phyloP scores from a whole-genome alignment of 805 yeast genomes.

The Myxozyma geophila region DNA sequence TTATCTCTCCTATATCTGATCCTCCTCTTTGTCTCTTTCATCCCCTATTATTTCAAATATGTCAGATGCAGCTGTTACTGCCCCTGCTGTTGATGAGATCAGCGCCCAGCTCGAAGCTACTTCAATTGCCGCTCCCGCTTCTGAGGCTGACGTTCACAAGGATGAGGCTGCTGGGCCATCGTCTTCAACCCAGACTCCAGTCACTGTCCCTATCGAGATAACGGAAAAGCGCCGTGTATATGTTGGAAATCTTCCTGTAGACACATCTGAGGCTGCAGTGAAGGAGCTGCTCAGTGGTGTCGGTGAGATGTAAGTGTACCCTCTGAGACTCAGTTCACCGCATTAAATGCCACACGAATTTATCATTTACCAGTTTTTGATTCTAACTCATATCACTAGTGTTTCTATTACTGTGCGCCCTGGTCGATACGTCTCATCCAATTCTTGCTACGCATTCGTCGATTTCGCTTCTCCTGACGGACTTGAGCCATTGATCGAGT shows the following conservation, averaged over 20 bases:
- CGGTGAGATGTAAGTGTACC: constrained; percentile 52
- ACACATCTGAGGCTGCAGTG: constrained; percentile 60
- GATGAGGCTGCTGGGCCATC: not conserved
- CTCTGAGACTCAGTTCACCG: not conserved
- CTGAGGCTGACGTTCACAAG: constrained; percentile 10
- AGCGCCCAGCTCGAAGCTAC: constrained; percentile 20
- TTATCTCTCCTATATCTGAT: not conserved
- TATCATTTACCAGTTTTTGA: not conserved
- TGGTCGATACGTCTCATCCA: constrained; percentile 8
- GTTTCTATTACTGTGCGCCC: constrained; percentile 19
- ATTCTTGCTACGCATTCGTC: constrained; percentile 65
- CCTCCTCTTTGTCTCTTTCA: not conserved
- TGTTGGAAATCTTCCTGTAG: constrained; percentile 59
- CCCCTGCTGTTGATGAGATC: constrained; percentile 14
- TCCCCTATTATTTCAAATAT: not conserved
- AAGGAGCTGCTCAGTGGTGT: constrained; percentile 49
- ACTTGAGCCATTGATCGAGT: constrained; percentile 51
- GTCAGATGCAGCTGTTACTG: constrained; percentile 14
- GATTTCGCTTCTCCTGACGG: constrained; percentile 51
- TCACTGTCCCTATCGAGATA: constrained; percentile 29
- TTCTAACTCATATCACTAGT: constrained; percentile 16
- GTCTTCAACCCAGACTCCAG: constrained; percentile 6
- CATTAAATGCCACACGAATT: not conserved
- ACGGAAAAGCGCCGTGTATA: constrained; percentile 50
- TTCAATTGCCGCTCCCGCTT: constrained; percentile 21